Evolutionary conservation across 176 grass and related monocot species (phyloP).

Genomic region (Juncus effusus): DNA sequence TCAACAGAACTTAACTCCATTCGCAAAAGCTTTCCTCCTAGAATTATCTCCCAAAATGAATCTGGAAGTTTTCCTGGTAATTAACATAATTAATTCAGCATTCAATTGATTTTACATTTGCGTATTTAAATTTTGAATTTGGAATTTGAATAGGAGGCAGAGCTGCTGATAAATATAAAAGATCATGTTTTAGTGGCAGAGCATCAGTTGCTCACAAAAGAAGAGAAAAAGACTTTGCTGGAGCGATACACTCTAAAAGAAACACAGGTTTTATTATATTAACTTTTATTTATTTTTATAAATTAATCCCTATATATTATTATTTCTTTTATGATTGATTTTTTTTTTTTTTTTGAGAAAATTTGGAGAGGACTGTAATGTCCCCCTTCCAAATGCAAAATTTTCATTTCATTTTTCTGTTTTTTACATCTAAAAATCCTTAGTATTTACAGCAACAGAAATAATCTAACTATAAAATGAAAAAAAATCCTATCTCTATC

Average conservation of each 20-base stretch:
- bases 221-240: constrained; percentile 79
- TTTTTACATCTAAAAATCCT: no score
- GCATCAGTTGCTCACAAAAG: constrained; percentile 77
- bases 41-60: constrained; percentile 69
- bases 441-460: no score
- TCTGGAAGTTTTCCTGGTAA: constrained; percentile 86
- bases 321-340: no score
- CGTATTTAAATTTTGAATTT: neutral
- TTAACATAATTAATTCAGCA: neutral
- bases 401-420: no score
- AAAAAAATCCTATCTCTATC: no score
- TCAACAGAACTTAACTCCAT: constrained; percentile 92
- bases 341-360: no score
- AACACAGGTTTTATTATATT: constrained; percentile 57
- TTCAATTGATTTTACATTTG: no score
- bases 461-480: no score
- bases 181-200: constrained; percentile 86
- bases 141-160: constrained; percentile 50
- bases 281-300: no score
- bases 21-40: constrained; percentile 67
- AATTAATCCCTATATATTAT: no score
- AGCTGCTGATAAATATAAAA: constrained; percentile 86
- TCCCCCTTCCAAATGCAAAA: no score
- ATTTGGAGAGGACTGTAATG: no score
- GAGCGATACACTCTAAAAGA: constrained; percentile 86